Percentiles rank a stretch among this genome's conserved stretches.
These are phyloP conservation scores for Croton setiger DNA, from an alignment of 441 rosid genomes.

Conservation along the genomic window DNA sequence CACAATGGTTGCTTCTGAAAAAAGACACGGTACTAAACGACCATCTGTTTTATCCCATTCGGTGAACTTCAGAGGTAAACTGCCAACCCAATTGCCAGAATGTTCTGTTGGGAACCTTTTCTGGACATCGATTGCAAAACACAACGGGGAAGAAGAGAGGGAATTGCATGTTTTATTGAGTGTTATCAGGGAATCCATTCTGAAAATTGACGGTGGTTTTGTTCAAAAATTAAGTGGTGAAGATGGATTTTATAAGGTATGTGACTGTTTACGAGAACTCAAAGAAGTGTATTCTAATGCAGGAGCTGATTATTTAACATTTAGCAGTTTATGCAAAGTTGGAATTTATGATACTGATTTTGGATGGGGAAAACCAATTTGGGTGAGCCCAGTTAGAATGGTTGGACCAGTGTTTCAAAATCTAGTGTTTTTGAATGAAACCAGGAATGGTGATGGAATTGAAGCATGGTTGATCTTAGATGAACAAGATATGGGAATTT, in stretches of 20 bases:
- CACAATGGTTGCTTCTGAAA: constrained; percentile 15
- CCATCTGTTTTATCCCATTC: constrained; percentile 15
- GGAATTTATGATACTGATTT: constrained; percentile 36
- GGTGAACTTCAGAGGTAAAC: constrained; percentile 28
- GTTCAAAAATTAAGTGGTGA: constrained; percentile 27
- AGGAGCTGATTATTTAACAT: constrained; percentile 12
- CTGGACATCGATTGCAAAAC: constrained; percentile 22
- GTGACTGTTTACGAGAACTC: constrained; percentile 10
- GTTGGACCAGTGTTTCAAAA: constrained; percentile 6
- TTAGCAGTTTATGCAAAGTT: constrained; percentile 29
- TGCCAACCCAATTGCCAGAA: constrained; percentile 16
- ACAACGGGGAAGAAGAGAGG: constrained; percentile 14
- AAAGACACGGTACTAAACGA: constrained; percentile 8
- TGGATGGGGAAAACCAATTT: constrained; percentile 41
- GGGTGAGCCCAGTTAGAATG: constrained; percentile 27
- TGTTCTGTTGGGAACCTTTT: constrained; percentile 25
- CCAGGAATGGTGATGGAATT: constrained; percentile 32
- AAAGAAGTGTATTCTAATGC: constrained; percentile 9
- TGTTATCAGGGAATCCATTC: constrained; percentile 20
- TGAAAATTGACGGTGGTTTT: constrained; percentile 22
- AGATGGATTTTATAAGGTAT: constrained; percentile 18
- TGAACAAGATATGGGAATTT: constrained; percentile 29
- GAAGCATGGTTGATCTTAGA: constrained; percentile 48
- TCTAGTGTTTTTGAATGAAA: constrained; percentile 24
- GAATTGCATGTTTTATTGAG: constrained; percentile 20